A percentile compares a stretch with the other conserved stretches of the same genome.
These are phyloP conservation scores for Schizothecium vesticola DNA, from an alignment of 495 filamentous ascomycete genomes.

Conservation along the genomic window DNA sequence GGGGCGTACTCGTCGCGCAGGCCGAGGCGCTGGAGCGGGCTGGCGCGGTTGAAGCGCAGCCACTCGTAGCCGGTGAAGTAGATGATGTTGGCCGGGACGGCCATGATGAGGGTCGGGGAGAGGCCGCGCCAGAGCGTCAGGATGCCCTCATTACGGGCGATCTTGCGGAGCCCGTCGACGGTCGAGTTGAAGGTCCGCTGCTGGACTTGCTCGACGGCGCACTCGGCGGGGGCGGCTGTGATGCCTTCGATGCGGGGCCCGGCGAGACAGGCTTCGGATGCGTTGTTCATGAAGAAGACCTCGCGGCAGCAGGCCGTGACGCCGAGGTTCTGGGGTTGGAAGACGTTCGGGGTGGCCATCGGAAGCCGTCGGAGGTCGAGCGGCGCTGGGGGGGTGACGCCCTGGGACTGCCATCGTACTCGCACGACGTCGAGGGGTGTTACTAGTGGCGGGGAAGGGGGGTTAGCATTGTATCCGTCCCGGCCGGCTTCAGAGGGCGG, in stretches of 20 bases:
- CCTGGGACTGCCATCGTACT: slow-evolving; percentile 85
- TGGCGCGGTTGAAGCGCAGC: slow-evolving; percentile 64
- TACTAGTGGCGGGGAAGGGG: slow-evolving; percentile 47
- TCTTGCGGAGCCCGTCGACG: slow-evolving; percentile 87
- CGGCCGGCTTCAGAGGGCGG: not conserved
- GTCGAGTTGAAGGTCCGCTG: slow-evolving; percentile 83
- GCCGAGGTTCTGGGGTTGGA: slow-evolving; percentile 73
- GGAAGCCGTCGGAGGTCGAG: slow-evolving; percentile 38
- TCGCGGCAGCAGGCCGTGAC: slow-evolving; percentile 95
- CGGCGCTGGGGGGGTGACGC: slow-evolving; percentile 25
- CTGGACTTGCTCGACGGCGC: slow-evolving; percentile 81
- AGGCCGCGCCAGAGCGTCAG: slow-evolving; percentile 88
- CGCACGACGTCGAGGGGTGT: slow-evolving; percentile 96
- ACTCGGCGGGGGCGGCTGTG: slow-evolving; percentile 49
- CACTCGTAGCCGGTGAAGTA: slow-evolving; percentile 99
- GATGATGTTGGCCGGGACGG: slow-evolving; percentile 92
- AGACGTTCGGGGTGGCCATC: slow-evolving; percentile 46
- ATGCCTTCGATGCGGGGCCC: slow-evolving; percentile 31
- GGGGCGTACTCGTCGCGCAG: slow-evolving; percentile 67
- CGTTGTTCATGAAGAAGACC: slow-evolving; percentile 92
- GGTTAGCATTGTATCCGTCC: slow-evolving; percentile 10
- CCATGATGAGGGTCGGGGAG: slow-evolving; percentile 88
- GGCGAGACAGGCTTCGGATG: slow-evolving; percentile 72
- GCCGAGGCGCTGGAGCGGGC: slow-evolving; percentile 54
- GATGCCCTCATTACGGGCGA: slow-evolving; percentile 88